These are phyloP conservation scores for Hura crepitans DNA, from an alignment of 441 rosid species.

Conservation along the genomic window DNA sequence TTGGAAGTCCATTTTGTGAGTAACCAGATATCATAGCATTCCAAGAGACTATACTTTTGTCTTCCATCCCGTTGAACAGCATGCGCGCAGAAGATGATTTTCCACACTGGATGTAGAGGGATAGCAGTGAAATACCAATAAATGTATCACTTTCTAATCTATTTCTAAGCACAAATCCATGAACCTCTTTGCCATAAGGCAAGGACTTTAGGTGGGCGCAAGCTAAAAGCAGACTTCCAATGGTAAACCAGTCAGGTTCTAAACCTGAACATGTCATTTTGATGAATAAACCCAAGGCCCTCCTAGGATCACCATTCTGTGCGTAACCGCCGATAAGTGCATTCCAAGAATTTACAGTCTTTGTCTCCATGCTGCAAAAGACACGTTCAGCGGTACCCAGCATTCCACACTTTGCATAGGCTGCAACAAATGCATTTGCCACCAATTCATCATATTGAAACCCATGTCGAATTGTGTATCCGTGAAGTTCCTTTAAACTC, in stretches of 20 bases:
- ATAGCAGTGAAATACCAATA: slow-evolving; percentile 40
- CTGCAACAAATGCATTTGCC: slow-evolving; percentile 51
- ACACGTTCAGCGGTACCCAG: slow-evolving; percentile 39
- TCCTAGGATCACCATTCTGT: slow-evolving; percentile 44
- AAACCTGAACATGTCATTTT: slow-evolving; percentile 42
- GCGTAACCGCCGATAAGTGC: slow-evolving; percentile 59
- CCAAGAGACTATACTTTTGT: slow-evolving; percentile 59
- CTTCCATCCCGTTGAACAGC: slow-evolving; percentile 45
- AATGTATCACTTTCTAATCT: slow-evolving; percentile 42
- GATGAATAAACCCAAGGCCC: slow-evolving; percentile 39
- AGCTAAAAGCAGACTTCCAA: slow-evolving; percentile 56
- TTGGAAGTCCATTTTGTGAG: slow-evolving; percentile 57
- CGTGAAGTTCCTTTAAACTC: slow-evolving; percentile 59
- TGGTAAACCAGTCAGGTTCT: slow-evolving; percentile 48
- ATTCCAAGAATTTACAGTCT: slow-evolving; percentile 66
- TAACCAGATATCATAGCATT: slow-evolving; percentile 79
- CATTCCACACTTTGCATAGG: slow-evolving; percentile 58
- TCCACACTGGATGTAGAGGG: slow-evolving; percentile 48
- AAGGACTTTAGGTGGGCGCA: slow-evolving; percentile 44
- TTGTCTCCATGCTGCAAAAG: slow-evolving; percentile 36
- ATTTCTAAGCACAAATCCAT: slow-evolving; percentile 46
- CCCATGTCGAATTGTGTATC: slow-evolving; percentile 45
- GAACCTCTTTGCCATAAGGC: slow-evolving; percentile 43
- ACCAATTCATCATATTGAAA: slow-evolving; percentile 42
- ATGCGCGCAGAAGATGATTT: slow-evolving; percentile 36